Evolutionary conservation across 106 monocot species (phyloP).

Genomic region (Agapanthus africanus): DNA sequence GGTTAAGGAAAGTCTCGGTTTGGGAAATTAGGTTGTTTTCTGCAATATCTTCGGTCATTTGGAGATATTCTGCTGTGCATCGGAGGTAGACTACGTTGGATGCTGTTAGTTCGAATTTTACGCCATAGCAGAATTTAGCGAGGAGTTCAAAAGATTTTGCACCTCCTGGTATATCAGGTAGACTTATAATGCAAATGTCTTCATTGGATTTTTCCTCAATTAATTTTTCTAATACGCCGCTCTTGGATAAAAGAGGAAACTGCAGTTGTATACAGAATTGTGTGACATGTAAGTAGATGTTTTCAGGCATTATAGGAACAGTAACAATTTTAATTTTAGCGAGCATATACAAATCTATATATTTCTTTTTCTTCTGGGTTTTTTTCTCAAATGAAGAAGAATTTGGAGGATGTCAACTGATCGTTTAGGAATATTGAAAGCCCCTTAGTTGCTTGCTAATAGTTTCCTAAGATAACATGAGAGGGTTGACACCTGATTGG

Average conservation of each 20-base stretch:
- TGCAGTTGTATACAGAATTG: too few relatives aligned
- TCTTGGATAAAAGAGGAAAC: conserved; percentile 54
- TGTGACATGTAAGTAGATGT: background rate
- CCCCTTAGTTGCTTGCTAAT: too few relatives aligned
- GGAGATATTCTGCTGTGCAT: conserved; percentile 36
- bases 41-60: conserved; percentile 42
- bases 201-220: conserved; percentile 31
- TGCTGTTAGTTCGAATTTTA: conserved; percentile 36
- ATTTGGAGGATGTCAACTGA: too few relatives aligned
- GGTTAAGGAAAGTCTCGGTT: conserved; percentile 31
- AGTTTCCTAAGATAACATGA: too few relatives aligned
- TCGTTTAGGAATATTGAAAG: background rate
- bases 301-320: background rate
- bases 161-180: conserved; percentile 38
- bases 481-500: background rate
- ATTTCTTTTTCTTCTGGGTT: too few relatives aligned
- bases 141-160: conserved; percentile 40
- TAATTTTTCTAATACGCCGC: conserved; percentile 33
- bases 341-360: too few relatives aligned
- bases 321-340: background rate
- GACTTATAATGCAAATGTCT: conserved; percentile 20
- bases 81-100: conserved; percentile 36
- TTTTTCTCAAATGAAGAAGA: too few relatives aligned
- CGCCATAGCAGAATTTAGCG: conserved; percentile 44
- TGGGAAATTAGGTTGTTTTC: conserved; percentile 36